Evolutionary conservation across 2,329 filamentous ascomycete genomes (phyloP).

Genomic region (Colletotrichum cereale): DNA sequence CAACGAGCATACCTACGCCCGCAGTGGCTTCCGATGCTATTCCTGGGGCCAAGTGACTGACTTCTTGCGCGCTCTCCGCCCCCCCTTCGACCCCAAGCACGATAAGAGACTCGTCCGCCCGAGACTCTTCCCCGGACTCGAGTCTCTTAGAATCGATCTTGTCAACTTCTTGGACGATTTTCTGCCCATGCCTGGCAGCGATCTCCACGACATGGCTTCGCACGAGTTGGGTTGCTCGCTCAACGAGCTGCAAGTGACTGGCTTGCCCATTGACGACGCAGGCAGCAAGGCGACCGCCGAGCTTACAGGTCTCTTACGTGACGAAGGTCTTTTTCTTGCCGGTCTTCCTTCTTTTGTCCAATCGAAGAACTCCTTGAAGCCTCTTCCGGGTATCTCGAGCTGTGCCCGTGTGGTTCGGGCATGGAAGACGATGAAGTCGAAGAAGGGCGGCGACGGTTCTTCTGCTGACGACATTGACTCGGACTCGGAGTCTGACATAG

Average conservation of each 20-base stretch:
- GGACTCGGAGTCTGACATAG: constrained; percentile 44
- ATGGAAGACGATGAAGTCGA: constrained; percentile 50
- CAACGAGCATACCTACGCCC: constrained; percentile 59
- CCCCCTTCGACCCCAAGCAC: constrained; percentile 60
- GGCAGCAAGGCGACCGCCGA: constrained; percentile 62
- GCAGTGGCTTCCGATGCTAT: constrained; percentile 67
- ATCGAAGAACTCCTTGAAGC: constrained; percentile 54
- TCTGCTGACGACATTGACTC: constrained; percentile 40
- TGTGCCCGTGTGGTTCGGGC: constrained; percentile 60
- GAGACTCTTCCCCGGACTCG: constrained; percentile 61
- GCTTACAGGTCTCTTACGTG: constrained; percentile 64
- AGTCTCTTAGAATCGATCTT: constrained; percentile 64
- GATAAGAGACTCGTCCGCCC: constrained; percentile 50
- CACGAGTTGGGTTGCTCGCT: constrained; percentile 66
- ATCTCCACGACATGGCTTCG: constrained; percentile 65
- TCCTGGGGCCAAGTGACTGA: constrained; percentile 67
- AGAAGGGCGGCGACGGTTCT: constrained; percentile 43
- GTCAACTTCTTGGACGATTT: constrained; percentile 65
- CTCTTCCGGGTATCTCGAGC: constrained; percentile 55
- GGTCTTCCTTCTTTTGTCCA: constrained; percentile 59
- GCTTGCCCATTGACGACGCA: constrained; percentile 62
- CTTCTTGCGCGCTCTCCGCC: constrained; percentile 64
- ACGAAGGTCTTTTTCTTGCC: constrained; percentile 65
- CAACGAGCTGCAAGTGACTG: constrained; percentile 66
- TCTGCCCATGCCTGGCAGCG: constrained; percentile 58